These are phyloP conservation scores for Juglanconis sp. DNA, from an alignment of 2,329 filamentous ascomycete genomes.

Conservation along the genomic window DNA sequence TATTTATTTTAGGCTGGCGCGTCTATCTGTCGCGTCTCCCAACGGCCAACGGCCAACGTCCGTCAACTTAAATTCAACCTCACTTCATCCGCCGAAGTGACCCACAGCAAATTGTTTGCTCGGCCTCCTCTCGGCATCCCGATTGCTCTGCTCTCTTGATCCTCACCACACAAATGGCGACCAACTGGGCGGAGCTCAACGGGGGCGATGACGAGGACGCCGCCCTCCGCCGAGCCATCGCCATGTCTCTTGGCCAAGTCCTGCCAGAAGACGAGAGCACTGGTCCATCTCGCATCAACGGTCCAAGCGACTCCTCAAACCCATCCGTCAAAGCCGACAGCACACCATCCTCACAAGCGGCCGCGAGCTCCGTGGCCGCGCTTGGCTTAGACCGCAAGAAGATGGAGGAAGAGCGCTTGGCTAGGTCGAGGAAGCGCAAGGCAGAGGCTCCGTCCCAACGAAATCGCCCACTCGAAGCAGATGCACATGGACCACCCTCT, in stretches of 20 bases:
- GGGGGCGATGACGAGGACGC: constrained; percentile 51
- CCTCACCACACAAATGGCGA: constrained; percentile 20
- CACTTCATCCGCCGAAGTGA: background rate
- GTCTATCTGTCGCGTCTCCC: background rate
- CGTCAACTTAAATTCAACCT: constrained; percentile 1
- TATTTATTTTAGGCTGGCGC: background rate
- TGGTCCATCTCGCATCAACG: background rate
- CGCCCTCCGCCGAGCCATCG: constrained; percentile 59
- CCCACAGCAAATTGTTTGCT: background rate
- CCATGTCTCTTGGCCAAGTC: constrained; percentile 47
- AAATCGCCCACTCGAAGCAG: background rate
- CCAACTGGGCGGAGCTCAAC: constrained; percentile 26
- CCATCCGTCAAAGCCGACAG: background rate
- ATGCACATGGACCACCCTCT: constrained; percentile 14
- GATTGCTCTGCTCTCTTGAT: background rate
- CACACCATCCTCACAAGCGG: background rate
- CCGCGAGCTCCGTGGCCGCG: constrained; percentile 27
- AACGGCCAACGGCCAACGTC: background rate
- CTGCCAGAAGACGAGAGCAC: constrained; percentile 11
- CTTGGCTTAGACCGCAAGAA: constrained; percentile 68
- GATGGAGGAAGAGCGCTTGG: constrained; percentile 83
- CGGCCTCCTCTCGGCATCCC: background rate
- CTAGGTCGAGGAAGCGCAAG: constrained; percentile 59
- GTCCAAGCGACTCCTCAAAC: background rate
- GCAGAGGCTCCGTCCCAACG: constrained; percentile 9